Evolutionary conservation across 768 basidiomycete species (phyloP).

Genomic region (Termitomyces sp.): DNA sequence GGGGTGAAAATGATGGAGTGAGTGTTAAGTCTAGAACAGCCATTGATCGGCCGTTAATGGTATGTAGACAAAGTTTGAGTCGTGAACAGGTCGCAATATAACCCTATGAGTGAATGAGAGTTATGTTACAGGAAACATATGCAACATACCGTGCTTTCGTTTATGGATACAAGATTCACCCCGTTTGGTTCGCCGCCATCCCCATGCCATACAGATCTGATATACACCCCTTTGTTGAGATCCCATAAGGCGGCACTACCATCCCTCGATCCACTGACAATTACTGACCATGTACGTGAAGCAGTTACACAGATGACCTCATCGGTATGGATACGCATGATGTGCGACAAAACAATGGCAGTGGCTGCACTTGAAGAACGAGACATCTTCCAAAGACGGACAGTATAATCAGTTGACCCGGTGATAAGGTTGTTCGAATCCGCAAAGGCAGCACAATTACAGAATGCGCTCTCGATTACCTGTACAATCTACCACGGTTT

Average conservation of each 20-base stretch:
- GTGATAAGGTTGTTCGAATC: conserved; percentile 72
- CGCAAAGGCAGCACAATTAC: conserved; percentile 74
- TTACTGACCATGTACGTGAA: conserved; percentile 77
- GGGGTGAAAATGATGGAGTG: conserved; percentile 34
- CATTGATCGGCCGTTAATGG: conserved; percentile 80
- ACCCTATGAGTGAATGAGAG: conserved; percentile 45
- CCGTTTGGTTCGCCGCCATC: conserved; percentile 31
- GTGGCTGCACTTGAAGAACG: conserved; percentile 26
- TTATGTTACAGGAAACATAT: background rate
- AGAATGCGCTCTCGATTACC: conserved; percentile 68
- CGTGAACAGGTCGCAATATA: conserved; percentile 83
- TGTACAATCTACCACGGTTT: conserved; percentile 51
- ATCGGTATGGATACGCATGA: conserved; percentile 77
- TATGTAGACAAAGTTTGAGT: conserved; percentile 70
- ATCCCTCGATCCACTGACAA: conserved; percentile 80
- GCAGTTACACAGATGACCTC: conserved; percentile 64
- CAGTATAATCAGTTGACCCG: conserved; percentile 72
- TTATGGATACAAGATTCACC: conserved; percentile 70
- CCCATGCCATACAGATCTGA: conserved; percentile 74
- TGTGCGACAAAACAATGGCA: conserved; percentile 49
- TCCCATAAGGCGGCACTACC: conserved; percentile 90
- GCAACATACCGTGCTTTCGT: conserved; percentile 77
- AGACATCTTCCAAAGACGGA: conserved; percentile 75
- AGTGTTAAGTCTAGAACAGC: conserved; percentile 58
- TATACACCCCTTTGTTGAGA: conserved; percentile 76